phyloP scores from a whole-genome alignment of 176 grass and related monocot genomes.

The Bolboschoenus planiculmis region DNA sequence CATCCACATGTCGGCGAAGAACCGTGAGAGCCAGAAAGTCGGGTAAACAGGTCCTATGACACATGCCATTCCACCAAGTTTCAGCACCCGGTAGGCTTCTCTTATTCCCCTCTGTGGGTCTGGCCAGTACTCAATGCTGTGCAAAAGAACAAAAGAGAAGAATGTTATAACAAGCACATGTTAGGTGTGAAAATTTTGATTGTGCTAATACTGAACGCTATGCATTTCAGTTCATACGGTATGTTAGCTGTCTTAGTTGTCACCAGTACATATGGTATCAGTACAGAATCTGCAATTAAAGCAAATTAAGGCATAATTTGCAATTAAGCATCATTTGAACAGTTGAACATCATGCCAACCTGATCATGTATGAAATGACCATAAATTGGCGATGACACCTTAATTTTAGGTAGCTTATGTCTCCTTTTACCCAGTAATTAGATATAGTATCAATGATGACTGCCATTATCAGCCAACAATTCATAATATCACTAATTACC shows the following conservation, averaged over 20 bases:
- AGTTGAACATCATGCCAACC: background rate
- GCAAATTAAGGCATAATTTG: background rate
- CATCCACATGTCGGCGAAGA: conserved; percentile 98
- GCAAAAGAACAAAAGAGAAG: background rate
- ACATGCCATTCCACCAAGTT: conserved; percentile 65
- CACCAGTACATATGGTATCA: background rate
- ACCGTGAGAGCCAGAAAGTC: conserved; percentile 80
- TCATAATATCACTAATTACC: background rate
- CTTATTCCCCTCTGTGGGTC: conserved; percentile 85
- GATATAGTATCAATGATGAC: background rate
- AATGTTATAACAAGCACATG: background rate
- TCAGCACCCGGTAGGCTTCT: conserved; percentile 88
- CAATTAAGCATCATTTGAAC: background rate
- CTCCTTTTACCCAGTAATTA: background rate
- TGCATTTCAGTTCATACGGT: background rate
- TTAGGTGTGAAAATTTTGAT: background rate
- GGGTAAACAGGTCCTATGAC: conserved; percentile 85
- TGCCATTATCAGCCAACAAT: no score
- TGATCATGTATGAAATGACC: background rate
- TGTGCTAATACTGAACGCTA: background rate
- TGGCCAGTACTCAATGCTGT: conserved; percentile 95
- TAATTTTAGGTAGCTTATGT: background rate
- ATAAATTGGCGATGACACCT: background rate
- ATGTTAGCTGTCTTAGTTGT: background rate
- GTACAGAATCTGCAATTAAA: background rate